Evolutionary conservation across 2,329 filamentous ascomycete genomes (phyloP), one percentile per base, ranked within the genome.

Genomic region (Penicillium capsulatum): DNA sequence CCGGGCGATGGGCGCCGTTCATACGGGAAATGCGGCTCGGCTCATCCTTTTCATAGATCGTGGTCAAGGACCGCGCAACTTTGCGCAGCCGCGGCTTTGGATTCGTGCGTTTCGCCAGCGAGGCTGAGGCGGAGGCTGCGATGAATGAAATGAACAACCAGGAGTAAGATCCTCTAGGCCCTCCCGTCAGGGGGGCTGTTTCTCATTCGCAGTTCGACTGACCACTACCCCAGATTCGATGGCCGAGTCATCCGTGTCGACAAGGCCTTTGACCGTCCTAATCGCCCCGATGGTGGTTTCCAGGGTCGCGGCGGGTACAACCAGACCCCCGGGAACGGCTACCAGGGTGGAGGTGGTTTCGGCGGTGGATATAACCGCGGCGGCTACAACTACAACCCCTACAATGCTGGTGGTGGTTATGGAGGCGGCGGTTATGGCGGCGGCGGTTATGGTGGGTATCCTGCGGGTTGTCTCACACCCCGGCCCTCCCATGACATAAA

Each of bases 31-130:
- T 32, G 39, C 30, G 33, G 45, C 47, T 45, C 47, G 49, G 44
- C 48, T 44, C 34, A 28, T n/a, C 26, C 26, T 28, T n/a, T 14
- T 4, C n/a, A 28, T 60, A 97, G 91, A 86, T 95, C 48, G 91
- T 98, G 54, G 90, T 97, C 59, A 97, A 95, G 74, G 91, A 98
- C 68, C 87, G 90, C 60, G 91, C 97, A 64, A 96, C 91, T 60
- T 86, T 88, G 58, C 88, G 91, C 67, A 96, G 90, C 76, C 87
- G 92, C 67, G 92, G 92, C 45, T 98, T 97, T 66, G 92, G 92
- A 33, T 97, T 97, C 67, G 91, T 98, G 50, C 86, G 90, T 57
- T 98, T 91, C 70, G 71, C 79, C 36, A 64, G 44, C 34, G 65
- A 66, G 4, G 50, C 41, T 11, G 69, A 72, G 36, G 68, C 69